Conservation (phyloP, 2,329 filamentous ascomycete species). For the Scedosporium dehoogii region DNA sequence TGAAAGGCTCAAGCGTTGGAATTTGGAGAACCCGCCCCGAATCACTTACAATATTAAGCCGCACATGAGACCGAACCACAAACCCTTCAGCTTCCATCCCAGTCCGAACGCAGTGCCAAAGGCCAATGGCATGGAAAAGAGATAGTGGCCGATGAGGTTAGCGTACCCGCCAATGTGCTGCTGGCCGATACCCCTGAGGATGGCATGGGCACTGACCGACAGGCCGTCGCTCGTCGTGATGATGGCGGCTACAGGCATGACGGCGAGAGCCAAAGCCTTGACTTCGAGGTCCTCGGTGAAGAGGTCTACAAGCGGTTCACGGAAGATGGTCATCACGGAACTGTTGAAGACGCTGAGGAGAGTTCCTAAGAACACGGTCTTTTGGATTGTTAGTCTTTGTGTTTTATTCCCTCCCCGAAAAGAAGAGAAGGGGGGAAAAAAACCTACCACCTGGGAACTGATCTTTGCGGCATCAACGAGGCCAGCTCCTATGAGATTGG, state of each 20-base stretch:
- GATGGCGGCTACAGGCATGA: conserved; percentile 72
- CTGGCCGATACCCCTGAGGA: conserved; percentile 76
- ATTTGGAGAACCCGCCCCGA: not conserved
- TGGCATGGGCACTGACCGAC: conserved; percentile 68
- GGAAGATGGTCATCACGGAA: conserved; percentile 54
- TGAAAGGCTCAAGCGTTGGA: not conserved
- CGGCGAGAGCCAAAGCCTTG: conserved; percentile 53
- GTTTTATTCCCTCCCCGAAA: not conserved
- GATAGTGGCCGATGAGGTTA: conserved; percentile 79
- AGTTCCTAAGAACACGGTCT: conserved; percentile 49
- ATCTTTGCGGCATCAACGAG: conserved; percentile 71
- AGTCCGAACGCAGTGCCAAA: conserved; percentile 70
- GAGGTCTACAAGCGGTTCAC: conserved; percentile 64
- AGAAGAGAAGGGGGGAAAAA: not conserved
- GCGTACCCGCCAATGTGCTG: conserved; percentile 87
- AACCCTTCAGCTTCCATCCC: conserved; percentile 64
- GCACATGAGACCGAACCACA: conserved; percentile 72
- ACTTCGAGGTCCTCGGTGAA: conserved; percentile 69
- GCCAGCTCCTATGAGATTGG: conserved; percentile 83
- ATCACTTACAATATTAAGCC: conserved; percentile 53
- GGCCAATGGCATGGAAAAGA: conserved; percentile 73
- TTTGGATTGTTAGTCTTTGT: not conserved
- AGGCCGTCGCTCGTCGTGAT: conserved; percentile 88
- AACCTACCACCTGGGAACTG: conserved; percentile 62
- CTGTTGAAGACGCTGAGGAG: conserved; percentile 74